Percentiles rank a stretch among this genome's conserved stretches.
Conservation (phyloP, 1,139 yeast genomes). For the Geotrichum carabidarum region DNA sequence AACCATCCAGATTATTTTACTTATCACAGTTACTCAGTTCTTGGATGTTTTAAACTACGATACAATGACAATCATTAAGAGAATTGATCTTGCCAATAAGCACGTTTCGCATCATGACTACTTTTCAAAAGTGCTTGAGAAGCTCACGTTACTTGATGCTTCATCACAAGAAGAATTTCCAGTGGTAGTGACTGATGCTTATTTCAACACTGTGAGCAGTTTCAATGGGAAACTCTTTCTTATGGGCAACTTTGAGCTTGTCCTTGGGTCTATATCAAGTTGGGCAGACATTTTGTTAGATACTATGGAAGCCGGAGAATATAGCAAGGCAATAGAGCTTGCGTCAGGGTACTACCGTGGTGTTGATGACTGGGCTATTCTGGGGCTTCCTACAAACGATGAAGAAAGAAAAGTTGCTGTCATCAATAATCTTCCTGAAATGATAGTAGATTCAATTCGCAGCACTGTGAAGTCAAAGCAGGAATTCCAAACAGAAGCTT, state of each 20-base stretch:
- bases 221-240: slow-evolving; percentile 47
- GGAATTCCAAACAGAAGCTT: slow-evolving; percentile 3
- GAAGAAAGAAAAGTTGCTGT: slow-evolving; percentile 47
- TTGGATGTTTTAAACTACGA: slow-evolving; percentile 42
- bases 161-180: slow-evolving; percentile 22
- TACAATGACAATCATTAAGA: slow-evolving; percentile 39
- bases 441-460: slow-evolving; percentile 49
- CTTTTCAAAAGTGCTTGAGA: slow-evolving; percentile 31
- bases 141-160: slow-evolving; percentile 26
- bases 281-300: slow-evolving; percentile 67
- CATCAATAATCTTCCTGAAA: slow-evolving; percentile 50
- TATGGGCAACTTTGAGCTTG: slow-evolving; percentile 47
- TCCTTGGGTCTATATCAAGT: slow-evolving; percentile 55
- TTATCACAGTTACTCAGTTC: slow-evolving; percentile 46
- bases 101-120: slow-evolving; percentile 43
- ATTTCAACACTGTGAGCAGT: slow-evolving; percentile 37
- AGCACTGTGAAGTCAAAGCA: slow-evolving; percentile 35
- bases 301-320: slow-evolving; percentile 47
- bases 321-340: slow-evolving; percentile 50
- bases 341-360: slow-evolving; percentile 54
- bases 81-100: slow-evolving; percentile 45
- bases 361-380: slow-evolving; percentile 44
- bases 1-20: not conserved
- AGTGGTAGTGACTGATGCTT: slow-evolving; percentile 35
- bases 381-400: slow-evolving; percentile 51